Evolutionary conservation across 1,284 basidiomycete species (phyloP).

Genomic region (Moniliophthora roreri): DNA sequence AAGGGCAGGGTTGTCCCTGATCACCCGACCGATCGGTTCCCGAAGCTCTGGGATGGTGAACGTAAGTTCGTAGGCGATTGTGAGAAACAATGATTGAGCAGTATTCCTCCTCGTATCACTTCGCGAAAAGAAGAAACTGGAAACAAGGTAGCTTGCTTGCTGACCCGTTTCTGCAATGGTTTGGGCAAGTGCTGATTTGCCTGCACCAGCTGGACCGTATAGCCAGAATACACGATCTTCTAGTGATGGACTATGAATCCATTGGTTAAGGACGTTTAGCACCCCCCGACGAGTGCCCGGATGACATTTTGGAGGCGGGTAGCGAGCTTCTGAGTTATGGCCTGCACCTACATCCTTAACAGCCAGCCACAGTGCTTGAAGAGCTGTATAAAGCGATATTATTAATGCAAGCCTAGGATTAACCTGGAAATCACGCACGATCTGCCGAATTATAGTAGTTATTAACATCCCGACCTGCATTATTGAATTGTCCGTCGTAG

Average conservation of each 20-base stretch:
- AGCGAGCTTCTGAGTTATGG: constrained; percentile 2
- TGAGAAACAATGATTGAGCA: not conserved
- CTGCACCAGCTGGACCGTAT: constrained; percentile 17
- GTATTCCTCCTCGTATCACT: constrained; percentile 4
- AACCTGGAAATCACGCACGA: no score
- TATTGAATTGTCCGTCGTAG: no score
- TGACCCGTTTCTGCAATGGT: constrained; percentile 16
- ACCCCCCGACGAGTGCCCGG: constrained; percentile 15
- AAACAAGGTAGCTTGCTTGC: constrained; percentile 4
- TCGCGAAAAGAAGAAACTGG: constrained; percentile 20
- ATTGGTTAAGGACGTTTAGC: constrained; percentile 11
- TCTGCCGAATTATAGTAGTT: no score
- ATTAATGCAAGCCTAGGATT: no score
- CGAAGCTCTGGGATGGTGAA: not conserved
- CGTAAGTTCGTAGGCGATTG: constrained; percentile 5
- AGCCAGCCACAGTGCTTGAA: not conserved
- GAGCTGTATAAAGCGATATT: no score
- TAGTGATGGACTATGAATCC: constrained; percentile 3
- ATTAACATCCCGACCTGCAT: no score
- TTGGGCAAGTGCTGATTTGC: constrained; percentile 21
- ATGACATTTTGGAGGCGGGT: constrained; percentile 10
- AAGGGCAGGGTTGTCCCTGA: not conserved
- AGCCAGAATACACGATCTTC: constrained; percentile 16
- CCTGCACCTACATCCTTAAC: not conserved
- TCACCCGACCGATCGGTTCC: not conserved